Base-by-base conservation (phyloP, 306 rosid genomes). In the Citrullus amarus region DNA sequence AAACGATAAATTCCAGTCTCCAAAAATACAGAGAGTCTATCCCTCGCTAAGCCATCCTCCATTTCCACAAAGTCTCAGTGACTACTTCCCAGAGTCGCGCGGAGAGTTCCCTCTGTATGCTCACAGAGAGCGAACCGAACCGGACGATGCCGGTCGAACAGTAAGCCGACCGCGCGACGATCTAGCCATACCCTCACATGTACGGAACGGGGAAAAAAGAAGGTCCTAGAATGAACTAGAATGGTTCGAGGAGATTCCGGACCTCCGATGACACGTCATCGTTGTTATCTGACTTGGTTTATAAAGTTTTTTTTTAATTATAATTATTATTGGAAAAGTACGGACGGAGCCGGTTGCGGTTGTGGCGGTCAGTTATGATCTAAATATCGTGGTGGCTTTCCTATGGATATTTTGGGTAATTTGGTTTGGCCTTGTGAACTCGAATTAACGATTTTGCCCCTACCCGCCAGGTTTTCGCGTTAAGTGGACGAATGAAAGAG, bases 1-100 rank as follows among this genome's bases (percentile, higher is more conserved):
- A 95, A 86, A 10, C 62, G 61, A 86, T 87, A 86, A 36, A 91
- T 69, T 6, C 97, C 97, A 30, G 91, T 79, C 34, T 87, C 79
- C n/a, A 85, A 1, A 81, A 89, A 92, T 59, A 5, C 14, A 34
- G 88, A 66, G 2, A 88, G 82, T 22, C 82, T 48, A 22, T 79
- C 65, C 38, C 32, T 43, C 25, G 65, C 68, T 17, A 78, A 75
- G 22, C 83, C 82, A 16, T 80, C 75, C 80, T 79, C 85, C 90
- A 84, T 85, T 76, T 56, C 43, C 77, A 8, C 28, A 51, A 53
- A 1, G 3, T 13, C 76, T 6, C 38, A 13, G 9, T 36, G 39
- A 36, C 6, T 36, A 36, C 39, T 36, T 4, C 39, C 39, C 39
- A 36, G 39, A 3, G 39, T 36, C 39, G 39, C 6, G 39, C 39